Conservation (phyloP, 257 asterid species). For the Plantago ovata region DNA sequence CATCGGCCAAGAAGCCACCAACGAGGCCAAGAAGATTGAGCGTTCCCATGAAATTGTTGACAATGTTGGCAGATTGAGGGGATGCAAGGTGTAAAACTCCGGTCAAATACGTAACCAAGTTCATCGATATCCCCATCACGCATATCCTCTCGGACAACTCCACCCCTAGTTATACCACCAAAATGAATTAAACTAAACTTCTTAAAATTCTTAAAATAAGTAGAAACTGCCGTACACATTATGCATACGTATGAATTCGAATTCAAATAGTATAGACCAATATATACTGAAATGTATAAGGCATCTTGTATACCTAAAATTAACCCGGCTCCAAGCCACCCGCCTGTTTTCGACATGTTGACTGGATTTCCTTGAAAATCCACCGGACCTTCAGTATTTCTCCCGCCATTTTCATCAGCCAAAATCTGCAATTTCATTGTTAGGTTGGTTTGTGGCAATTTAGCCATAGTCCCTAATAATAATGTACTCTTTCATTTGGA, state of each 20-base stretch:
- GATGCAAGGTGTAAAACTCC: conserved; percentile 64
- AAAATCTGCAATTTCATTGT: no score
- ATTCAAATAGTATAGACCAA: no score
- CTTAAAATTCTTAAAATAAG: no score
- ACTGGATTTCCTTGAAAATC: conserved; percentile 1
- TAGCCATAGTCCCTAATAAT: no score
- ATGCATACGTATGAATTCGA: no score
- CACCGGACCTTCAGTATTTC: background rate
- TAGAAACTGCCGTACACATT: no score
- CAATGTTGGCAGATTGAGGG: conserved; percentile 71
- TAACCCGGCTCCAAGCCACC: conserved; percentile 11
- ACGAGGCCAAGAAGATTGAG: conserved; percentile 74
- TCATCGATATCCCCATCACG: conserved; percentile 83
- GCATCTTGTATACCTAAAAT: background rate
- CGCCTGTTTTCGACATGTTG: conserved; percentile 1
- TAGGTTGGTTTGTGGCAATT: no score
- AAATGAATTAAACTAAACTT: no score
- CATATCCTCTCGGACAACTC: conserved; percentile 67
- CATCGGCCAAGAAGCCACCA: conserved; percentile 93
- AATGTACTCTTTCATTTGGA: no score
- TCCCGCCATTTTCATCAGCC: background rate
- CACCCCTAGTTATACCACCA: conserved; percentile 44
- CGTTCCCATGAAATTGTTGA: conserved; percentile 87
- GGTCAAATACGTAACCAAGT: conserved; percentile 62
- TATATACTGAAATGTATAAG: no score